Base-by-base conservation (phyloP, 495 filamentous ascomycete species). In the Clohesyomyces aquaticus region DNA sequence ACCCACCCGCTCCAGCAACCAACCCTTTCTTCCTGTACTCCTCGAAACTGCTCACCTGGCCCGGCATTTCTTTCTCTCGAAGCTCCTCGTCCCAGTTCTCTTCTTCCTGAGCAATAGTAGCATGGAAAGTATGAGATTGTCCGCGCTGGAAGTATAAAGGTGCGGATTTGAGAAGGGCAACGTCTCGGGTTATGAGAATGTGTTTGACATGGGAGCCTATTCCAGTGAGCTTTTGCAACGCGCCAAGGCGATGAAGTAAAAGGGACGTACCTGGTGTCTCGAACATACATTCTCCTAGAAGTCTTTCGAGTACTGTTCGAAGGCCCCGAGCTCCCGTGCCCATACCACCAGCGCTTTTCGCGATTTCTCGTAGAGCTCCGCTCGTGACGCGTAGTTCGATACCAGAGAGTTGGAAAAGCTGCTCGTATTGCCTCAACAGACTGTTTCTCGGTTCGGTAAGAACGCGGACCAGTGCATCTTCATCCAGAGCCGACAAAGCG, bases 381-480 rank as follows among this genome's bases (percentile, higher is more conserved):
- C 84, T 87, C 1, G 93, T 96, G 77, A 97, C 93, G 59, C 84
- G 85, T 9, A 98, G 80, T 69, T 90, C 88, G 54, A 95, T 88
- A 3, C 88, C 88, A 26, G 87, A 91, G 1, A 94, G 89, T 14
- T 85, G 81, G 71, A 98, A 96, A 0, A 95, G 84, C 12, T 89
- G 85, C 0, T 84, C 87, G 76, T 96, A 96, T 74, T 98, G 94
- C 25, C 83, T 84, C 3, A 96, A 77, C 0, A 98, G 80, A 35
- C 86, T 88, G 75, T 97, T 96, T 55, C 88, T 84, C 10, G 94
- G 94, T 73, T 97, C 93, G 8, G 90, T 97, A 26, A 98, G 84
- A 59, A 98, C 94, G 55, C 91, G 83, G 19, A 91, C 84, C 11
- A 98, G 85, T 48, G 93, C 83, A 14, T 86, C 79, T 52, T 88